Evolutionary conservation across 129 eudicot genomes (phyloP).

Genomic region (Erigeron canadensis): DNA sequence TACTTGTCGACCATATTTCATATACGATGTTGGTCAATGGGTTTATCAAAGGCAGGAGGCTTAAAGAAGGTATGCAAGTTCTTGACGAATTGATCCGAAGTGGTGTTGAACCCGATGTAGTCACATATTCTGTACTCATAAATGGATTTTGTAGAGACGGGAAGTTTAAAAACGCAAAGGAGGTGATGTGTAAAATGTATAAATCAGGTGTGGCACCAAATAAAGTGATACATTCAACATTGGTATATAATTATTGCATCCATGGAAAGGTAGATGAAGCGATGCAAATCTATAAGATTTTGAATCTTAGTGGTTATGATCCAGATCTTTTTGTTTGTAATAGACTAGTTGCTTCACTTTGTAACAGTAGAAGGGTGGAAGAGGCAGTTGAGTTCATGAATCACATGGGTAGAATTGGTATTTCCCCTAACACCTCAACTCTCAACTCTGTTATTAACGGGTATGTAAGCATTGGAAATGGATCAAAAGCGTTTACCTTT

Average conservation of each 20-base stretch:
- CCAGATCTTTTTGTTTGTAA: constrained; percentile 56
- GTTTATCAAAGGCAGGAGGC: constrained; percentile 47
- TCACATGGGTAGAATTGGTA: constrained; percentile 54
- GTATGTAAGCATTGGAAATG: constrained; percentile 52
- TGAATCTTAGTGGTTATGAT: constrained; percentile 47
- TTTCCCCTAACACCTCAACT: constrained; percentile 51
- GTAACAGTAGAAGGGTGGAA: constrained; percentile 46
- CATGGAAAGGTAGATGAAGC: constrained; percentile 54
- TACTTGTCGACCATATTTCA: constrained; percentile 35
- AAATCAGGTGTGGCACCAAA: constrained; percentile 56
- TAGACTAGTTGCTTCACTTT: constrained; percentile 54
- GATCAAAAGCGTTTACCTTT: constrained; percentile 49
- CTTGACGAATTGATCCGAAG: constrained; percentile 51
- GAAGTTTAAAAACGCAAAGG: constrained; percentile 48
- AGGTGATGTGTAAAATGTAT: constrained; percentile 69
- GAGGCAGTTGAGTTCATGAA: constrained; percentile 69
- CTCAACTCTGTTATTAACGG: constrained; percentile 62
- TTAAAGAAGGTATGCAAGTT: constrained; percentile 51
- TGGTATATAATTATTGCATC: constrained; percentile 61
- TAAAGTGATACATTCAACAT: constrained; percentile 52
- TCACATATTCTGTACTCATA: constrained; percentile 73
- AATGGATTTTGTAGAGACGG: constrained; percentile 77
- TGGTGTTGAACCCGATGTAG: constrained; percentile 57
- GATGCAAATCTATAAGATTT: constrained; percentile 37
- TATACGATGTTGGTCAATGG: constrained; percentile 82